phyloP scores from a whole-genome alignment of 306 rosid species.

The Quercus suber region DNA sequence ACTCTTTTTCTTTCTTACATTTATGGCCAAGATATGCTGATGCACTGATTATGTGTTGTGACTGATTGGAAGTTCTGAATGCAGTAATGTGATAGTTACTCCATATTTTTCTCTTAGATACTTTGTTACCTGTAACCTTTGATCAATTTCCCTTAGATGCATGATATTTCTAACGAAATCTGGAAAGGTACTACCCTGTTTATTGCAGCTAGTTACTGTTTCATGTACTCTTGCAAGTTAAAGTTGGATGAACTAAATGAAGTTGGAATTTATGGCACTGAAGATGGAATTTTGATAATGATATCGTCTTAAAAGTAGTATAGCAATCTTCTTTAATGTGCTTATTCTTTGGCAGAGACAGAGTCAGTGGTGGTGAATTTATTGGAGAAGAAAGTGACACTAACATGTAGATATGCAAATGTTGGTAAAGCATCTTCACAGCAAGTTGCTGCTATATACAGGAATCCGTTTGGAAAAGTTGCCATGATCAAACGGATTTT shows the following conservation, averaged over 20 bases:
- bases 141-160: not conserved
- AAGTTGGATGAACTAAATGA: not conserved
- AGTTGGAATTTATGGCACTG: not conserved
- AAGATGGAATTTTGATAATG: not conserved
- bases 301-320: not conserved
- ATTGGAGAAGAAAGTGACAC: conserved; percentile 67
- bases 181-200: too few species aligned
- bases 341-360: conserved; percentile 42
- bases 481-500: conserved; percentile 46
- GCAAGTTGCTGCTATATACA: conserved; percentile 36
- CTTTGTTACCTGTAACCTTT: not conserved
- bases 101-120: not conserved
- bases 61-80: not conserved
- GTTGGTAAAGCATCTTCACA: conserved; percentile 24
- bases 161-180: not conserved
- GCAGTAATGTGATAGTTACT: not conserved
- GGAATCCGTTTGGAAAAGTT: conserved; percentile 38
- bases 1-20: not conserved
- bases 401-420: conserved; percentile 46
- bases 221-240: too few species aligned
- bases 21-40: not conserved
- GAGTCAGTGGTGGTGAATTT: conserved; percentile 68
- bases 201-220: too few species aligned
- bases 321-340: not conserved
- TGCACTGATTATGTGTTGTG: not conserved